Evolutionary conservation across 768 basidiomycete genomes (phyloP), one percentile per base, ranked within the genome.

Genomic region (Tulasnella sp.): DNA sequence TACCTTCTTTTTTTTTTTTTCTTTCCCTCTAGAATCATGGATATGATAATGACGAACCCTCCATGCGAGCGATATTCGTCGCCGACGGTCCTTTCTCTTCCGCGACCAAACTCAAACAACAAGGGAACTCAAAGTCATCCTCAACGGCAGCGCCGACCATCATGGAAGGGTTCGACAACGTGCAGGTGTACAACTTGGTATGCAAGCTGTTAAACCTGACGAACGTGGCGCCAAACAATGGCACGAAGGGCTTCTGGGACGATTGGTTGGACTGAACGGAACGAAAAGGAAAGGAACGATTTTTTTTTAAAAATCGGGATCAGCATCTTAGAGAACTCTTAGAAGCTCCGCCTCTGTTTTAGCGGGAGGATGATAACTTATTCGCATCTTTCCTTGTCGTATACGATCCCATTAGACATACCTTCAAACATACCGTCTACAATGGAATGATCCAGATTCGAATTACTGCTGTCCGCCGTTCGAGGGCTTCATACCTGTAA

Each of bases 11-110:
- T 19, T 31, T 49, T 2, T 10, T 27, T 43, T 12, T 30, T 38
- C n/a, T n/a, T n/a, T n/a, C n/a, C n/a, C 17, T 53, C 63, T 64
- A 89, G 86, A 91, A 83, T 61, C 92, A 96, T 65, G 92, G 92
- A 4, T 96, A 92, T 67, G 91, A 93, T 68, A 92, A 92, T 64
- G 69, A 77, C 17, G 80, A 83, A 43, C 66, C 74, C 11, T 74
- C 84, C 4, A 94, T 94, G 92, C 80, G 82, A 52, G 91, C 91
- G 1, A 84, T 90, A 68, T 93, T 94, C 69, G 83, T 94, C 59
- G 91, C 89, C 9, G 89, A 92, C 67, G 92, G 92, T 1, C 92
- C 92, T 0, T 92, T 92, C 69, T 29, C 56, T 10, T 27, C 44
- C 22, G 82, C 85, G 12, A 71, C 79, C 10, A 77, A 80, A 44